Percentiles rank a stretch among this genome's conserved stretches.
Evolutionary conservation across 2,329 filamentous ascomycete species (phyloP).

Genomic region (Epichloe hybrida): DNA sequence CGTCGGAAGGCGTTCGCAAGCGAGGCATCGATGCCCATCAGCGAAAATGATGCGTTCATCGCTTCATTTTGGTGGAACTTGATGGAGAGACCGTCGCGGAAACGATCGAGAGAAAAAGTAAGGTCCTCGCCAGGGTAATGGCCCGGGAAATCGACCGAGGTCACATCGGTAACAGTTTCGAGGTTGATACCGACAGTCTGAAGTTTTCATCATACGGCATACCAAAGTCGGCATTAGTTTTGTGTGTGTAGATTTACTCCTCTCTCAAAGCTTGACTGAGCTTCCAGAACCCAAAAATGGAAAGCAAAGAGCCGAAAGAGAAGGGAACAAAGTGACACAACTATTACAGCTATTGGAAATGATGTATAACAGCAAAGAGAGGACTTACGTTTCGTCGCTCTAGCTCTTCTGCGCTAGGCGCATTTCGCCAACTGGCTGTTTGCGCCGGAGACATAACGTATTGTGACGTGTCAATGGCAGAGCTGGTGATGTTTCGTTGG

Average conservation of each 20-base stretch:
- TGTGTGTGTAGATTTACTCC: neutral
- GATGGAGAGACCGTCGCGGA: conserved; percentile 57
- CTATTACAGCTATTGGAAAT: neutral
- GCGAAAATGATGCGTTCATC: conserved; percentile 72
- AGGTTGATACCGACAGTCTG: conserved; percentile 76
- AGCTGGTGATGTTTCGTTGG: neutral
- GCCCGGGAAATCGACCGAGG: conserved; percentile 82
- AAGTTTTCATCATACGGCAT: neutral
- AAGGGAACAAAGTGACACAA: neutral
- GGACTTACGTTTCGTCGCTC: conserved; percentile 44
- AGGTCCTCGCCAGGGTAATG: conserved; percentile 84
- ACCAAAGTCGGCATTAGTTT: neutral
- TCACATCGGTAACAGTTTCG: conserved; percentile 81
- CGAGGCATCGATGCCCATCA: conserved; percentile 81
- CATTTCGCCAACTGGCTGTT: conserved; percentile 20
- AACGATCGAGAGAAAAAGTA: conserved; percentile 62
- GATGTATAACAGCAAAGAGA: neutral
- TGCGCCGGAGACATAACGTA: conserved; percentile 20
- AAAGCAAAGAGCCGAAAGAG: neutral
- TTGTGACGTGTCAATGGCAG: neutral
- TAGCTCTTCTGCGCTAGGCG: conserved; percentile 41
- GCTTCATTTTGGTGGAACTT: conserved; percentile 73
- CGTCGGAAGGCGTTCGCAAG: conserved; percentile 96
- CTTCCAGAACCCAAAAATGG: neutral
- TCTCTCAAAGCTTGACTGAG: neutral